phyloP scores from a whole-genome alignment of 78 protist species.

The Emiliania huxleyi region DNA sequence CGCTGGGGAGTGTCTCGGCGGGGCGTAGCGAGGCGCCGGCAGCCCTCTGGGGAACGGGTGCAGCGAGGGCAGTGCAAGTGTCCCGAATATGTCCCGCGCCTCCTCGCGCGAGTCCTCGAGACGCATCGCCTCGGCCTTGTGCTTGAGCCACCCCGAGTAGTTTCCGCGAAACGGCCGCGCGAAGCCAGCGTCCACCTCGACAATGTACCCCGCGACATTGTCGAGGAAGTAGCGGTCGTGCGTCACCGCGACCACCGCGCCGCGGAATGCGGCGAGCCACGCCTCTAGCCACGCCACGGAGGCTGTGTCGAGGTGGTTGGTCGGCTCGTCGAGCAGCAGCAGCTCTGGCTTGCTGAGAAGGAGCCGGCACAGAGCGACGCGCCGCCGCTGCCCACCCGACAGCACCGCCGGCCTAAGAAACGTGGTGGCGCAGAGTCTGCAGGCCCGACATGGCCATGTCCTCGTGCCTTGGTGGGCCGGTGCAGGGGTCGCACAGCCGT shows the following conservation, averaged over 20 bases:
- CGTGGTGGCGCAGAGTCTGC: too few species aligned
- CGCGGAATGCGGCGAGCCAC: slow-evolving; percentile 51
- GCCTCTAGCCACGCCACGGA: slow-evolving; percentile 45
- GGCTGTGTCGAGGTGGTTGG: slow-evolving; percentile 76
- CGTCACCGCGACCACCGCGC: slow-evolving; percentile 68
- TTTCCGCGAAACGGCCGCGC: slow-evolving; percentile 52
- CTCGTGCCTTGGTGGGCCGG: too few species aligned
- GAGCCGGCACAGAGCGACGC: slow-evolving; percentile 72
- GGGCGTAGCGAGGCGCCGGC: too few species aligned
- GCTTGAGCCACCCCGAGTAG: slow-evolving; percentile 59
- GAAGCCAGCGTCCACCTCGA: slow-evolving; percentile 67
- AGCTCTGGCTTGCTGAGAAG: slow-evolving; percentile 63
- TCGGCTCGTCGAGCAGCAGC: slow-evolving; percentile 70
- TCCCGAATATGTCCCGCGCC: too few species aligned
- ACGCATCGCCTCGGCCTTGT: slow-evolving; percentile 50
- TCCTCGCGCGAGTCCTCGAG: too few species aligned
- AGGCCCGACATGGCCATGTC: too few species aligned
- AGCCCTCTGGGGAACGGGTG: too few species aligned
- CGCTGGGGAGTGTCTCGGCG: too few species aligned
- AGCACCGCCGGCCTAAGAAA: too few species aligned
- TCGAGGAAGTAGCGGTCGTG: slow-evolving; percentile 79
- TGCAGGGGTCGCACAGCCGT: too few species aligned
- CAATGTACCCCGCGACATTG: slow-evolving; percentile 67
- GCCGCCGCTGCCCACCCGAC: slow-evolving; percentile 71
- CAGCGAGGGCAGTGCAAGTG: too few species aligned